Evolutionary conservation across 805 yeast genomes (phyloP).

Genomic region (Saccharomycopsis microspora): DNA sequence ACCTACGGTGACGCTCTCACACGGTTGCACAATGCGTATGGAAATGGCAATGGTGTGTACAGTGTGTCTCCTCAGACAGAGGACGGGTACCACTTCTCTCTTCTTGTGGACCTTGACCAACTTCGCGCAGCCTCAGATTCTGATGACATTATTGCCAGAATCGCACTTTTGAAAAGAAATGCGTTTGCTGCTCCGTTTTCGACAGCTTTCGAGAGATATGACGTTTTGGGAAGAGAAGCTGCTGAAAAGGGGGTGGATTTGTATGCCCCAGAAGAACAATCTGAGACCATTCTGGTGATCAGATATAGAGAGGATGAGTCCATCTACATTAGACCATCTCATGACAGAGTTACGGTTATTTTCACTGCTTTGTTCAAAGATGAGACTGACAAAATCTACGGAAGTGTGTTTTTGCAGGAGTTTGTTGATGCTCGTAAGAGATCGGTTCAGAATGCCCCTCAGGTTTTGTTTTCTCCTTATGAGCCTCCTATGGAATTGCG

Average conservation of each 20-base stretch:
- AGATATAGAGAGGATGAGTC: constrained; percentile 91
- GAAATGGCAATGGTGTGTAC: constrained; percentile 30
- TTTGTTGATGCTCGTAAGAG: constrained; percentile 93
- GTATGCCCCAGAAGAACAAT: constrained; percentile 29
- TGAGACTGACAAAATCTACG: constrained; percentile 89
- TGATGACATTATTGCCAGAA: constrained; percentile 42
- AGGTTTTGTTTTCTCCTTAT: constrained; percentile 78
- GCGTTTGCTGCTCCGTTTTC: constrained; percentile 91
- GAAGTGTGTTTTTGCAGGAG: constrained; percentile 83
- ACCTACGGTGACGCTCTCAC: constrained; percentile 47
- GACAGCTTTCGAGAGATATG: constrained; percentile 72
- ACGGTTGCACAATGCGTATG: constrained; percentile 37
- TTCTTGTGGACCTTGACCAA: constrained; percentile 49
- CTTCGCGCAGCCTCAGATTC: constrained; percentile 21
- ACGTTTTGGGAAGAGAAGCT: constrained; percentile 40
- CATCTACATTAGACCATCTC: constrained; percentile 81
- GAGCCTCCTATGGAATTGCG: constrained; percentile 90
- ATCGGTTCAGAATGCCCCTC: constrained; percentile 96
- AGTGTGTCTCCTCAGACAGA: constrained; percentile 39
- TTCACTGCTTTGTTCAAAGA: constrained; percentile 92
- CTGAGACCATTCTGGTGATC: constrained; percentile 47
- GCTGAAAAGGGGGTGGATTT: constrained; percentile 25
- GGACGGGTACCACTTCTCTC: constrained; percentile 70
- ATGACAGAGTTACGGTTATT: constrained; percentile 93
- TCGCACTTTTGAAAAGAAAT: constrained; percentile 73